Conservation (phyloP, 768 basidiomycete genomes). For the Sporobolomyces phaffii region DNA sequence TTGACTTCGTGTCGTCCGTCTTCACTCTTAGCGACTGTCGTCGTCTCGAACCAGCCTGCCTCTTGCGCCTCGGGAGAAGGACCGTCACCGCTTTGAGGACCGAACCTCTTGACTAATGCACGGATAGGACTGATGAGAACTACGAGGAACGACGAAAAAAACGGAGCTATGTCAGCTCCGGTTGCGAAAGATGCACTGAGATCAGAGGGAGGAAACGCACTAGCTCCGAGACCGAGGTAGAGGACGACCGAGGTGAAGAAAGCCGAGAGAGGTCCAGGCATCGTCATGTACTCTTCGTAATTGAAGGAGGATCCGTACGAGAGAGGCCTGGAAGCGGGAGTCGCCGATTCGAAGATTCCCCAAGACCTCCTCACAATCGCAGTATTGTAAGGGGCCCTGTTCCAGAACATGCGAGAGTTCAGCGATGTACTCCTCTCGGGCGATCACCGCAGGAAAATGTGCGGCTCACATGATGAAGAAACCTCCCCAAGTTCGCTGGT, state of each 20-base stretch:
- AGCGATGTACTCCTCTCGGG: too few relatives aligned
- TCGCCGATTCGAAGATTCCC: constrained; percentile 50
- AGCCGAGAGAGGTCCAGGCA: constrained; percentile 24
- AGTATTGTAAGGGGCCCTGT: constrained; percentile 52
- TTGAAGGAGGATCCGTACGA: constrained; percentile 66
- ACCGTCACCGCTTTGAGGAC: constrained; percentile 55
- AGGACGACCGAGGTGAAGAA: constrained; percentile 22
- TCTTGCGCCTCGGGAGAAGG: constrained; percentile 61
- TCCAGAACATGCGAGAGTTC: constrained; percentile 18
- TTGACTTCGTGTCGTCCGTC: constrained; percentile 53
- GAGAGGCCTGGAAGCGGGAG: constrained; percentile 37
- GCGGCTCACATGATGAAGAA: constrained; percentile 45
- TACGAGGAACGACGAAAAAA: too few relatives aligned
- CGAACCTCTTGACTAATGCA: constrained; percentile 21
- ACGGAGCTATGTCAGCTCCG: too few relatives aligned
- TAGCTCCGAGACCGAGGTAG: constrained; percentile 10
- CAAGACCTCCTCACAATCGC: constrained; percentile 57
- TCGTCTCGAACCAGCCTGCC: constrained; percentile 58
- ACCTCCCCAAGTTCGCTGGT: constrained; percentile 11
- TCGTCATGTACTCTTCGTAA: constrained; percentile 64
- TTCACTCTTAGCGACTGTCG: constrained; percentile 65
- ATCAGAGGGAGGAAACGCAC: background rate
- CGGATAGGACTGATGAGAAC: constrained; percentile 24
- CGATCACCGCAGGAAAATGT: constrained; percentile 51
- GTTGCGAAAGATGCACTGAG: too few relatives aligned